Conservation (phyloP, 1,284 basidiomycete species). For the Phylloporus sp. region DNA sequence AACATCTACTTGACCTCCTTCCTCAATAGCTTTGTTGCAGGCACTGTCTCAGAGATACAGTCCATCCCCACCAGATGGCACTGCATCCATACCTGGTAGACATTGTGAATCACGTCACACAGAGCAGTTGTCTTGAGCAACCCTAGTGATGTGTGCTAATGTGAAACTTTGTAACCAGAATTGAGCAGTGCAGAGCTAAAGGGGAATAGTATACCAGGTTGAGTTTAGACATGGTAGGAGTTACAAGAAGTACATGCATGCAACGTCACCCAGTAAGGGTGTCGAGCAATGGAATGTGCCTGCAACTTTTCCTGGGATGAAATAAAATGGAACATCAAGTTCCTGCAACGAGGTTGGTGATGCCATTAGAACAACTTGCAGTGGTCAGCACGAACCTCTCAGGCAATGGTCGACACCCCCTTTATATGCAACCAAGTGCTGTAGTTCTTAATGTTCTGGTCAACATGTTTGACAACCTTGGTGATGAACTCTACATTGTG, state of each 20-base stretch:
- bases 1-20: constrained; percentile 67
- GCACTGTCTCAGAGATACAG: constrained; percentile 74
- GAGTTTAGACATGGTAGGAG: neutral
- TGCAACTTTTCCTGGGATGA: constrained; percentile 84
- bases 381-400: constrained; percentile 72
- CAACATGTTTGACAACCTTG: constrained; percentile 78
- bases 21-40: constrained; percentile 63
- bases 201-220: neutral
- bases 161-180: constrained; percentile 82
- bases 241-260: constrained; percentile 52
- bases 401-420: constrained; percentile 93
- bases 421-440: constrained; percentile 87
- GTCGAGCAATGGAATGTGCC: constrained; percentile 83
- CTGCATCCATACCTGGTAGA: constrained; percentile 86
- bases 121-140: constrained; percentile 92
- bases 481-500: constrained; percentile 80
- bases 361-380: too few relatives aligned
- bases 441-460: constrained; percentile 65
- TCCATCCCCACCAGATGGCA: constrained; percentile 86
- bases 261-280: constrained; percentile 76
- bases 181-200: constrained; percentile 86
- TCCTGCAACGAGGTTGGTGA: too few relatives aligned
- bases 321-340: constrained; percentile 85
- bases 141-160: constrained; percentile 89
- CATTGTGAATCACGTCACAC: constrained; percentile 75